A percentile compares a stretch with the other conserved stretches of the same genome.
Evolutionary conservation across 2,329 filamentous ascomycete genomes (phyloP).

Genomic region (Trichoderma brevicompactum): DNA sequence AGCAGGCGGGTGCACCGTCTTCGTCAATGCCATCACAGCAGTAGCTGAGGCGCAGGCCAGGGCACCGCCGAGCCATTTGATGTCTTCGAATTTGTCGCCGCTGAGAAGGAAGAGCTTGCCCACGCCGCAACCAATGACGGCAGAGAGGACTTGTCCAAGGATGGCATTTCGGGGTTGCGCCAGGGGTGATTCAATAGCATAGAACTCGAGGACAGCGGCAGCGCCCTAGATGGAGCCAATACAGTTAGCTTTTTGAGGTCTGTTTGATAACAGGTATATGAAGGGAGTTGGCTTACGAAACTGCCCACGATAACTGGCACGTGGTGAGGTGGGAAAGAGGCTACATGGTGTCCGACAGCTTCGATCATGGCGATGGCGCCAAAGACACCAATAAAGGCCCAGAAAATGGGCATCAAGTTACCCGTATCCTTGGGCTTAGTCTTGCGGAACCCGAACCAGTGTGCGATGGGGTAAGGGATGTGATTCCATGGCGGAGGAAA

Average conservation of each 20-base stretch:
- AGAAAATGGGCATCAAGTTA: slow-evolving; percentile 62
- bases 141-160: slow-evolving; percentile 67
- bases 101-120: slow-evolving; percentile 66
- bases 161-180: slow-evolving; percentile 73
- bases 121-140: slow-evolving; percentile 63
- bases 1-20: slow-evolving; percentile 74
- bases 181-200: slow-evolving; percentile 71
- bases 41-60: slow-evolving; percentile 67
- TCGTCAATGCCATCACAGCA: slow-evolving; percentile 69
- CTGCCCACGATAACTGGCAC: slow-evolving; percentile 69
- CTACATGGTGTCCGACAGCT: slow-evolving; percentile 58
- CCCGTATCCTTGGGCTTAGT: slow-evolving; percentile 49
- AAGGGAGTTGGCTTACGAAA: slow-evolving; percentile 60
- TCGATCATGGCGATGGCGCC: slow-evolving; percentile 63
- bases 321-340: slow-evolving; percentile 55
- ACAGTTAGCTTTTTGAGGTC: not conserved
- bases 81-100: slow-evolving; percentile 48
- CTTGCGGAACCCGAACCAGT: slow-evolving; percentile 68
- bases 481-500: slow-evolving; percentile 66
- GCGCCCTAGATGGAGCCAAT: slow-evolving; percentile 58
- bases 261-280: not conserved
- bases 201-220: slow-evolving; percentile 75
- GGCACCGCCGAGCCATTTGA: slow-evolving; percentile 68
- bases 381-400: slow-evolving; percentile 69
- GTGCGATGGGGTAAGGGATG: slow-evolving; percentile 68